These are phyloP conservation scores for Cymodocea nodosa DNA, from an alignment of 116 monocot genomes.

Conservation along the genomic window DNA sequence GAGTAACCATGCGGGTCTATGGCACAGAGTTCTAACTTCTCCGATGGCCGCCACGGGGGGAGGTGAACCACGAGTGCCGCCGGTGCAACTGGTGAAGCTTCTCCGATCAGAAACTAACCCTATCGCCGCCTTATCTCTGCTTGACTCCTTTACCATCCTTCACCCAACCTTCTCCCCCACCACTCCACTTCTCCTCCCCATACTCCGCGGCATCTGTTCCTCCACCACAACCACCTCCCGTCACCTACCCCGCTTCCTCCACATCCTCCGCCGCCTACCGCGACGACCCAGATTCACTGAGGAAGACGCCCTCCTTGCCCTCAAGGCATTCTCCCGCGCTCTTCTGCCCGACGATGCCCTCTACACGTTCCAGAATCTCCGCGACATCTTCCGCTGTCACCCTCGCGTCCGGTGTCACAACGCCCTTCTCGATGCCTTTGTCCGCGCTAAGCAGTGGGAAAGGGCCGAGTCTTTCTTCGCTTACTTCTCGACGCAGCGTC, in stretches of 20 bases:
- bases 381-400: slow-evolving; percentile 37
- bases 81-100: slow-evolving; percentile 9
- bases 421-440: slow-evolving; percentile 80
- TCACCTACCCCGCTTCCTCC: slow-evolving; percentile 36
- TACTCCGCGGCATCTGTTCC: slow-evolving; percentile 37
- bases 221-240: slow-evolving; percentile 19
- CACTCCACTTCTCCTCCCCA: slow-evolving; percentile 52
- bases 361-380: slow-evolving; percentile 36
- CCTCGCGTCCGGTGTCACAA: slow-evolving; percentile 78
- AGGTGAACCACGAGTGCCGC: not conserved
- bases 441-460: slow-evolving; percentile 51
- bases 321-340: slow-evolving; percentile 66
- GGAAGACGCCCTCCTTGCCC: slow-evolving; percentile 44
- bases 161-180: slow-evolving; percentile 22
- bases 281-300: slow-evolving; percentile 55
- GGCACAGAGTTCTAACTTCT: no score
- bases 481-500: slow-evolving; percentile 21
- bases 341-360: slow-evolving; percentile 63
- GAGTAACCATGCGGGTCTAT: no score
- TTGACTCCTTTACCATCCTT: slow-evolving; percentile 26
- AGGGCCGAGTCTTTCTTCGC: slow-evolving; percentile 55
- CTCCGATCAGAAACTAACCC: slow-evolving; percentile 33
- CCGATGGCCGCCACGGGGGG: not conserved
- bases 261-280: slow-evolving; percentile 19
- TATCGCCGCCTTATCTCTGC: slow-evolving; percentile 51